Base-by-base conservation (phyloP, 1,139 yeast species). In the Candida glucosophila region DNA sequence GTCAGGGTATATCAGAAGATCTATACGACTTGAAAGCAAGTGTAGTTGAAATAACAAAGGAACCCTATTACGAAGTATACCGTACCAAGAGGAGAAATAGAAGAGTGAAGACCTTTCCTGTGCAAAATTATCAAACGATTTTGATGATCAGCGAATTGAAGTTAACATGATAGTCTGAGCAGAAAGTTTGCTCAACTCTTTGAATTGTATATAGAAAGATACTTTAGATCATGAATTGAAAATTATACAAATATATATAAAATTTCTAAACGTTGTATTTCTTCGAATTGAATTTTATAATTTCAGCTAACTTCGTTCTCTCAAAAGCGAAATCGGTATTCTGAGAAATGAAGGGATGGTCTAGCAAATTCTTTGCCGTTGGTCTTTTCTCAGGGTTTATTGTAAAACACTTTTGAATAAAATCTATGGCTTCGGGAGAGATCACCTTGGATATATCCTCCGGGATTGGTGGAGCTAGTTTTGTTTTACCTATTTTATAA, bases 401-500 rank as follows among this genome's bases (percentile, higher is more conserved):
- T 6, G 74, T 73, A 48, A 92, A 90, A 49, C 98, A 92, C 31
- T 62, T 52, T 36, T 76, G 76, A 31, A 92, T 57, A 37, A 90
- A 90, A 22, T 68, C 67, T 30, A 72, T 69, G 1, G 95, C 96
- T 6, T 58, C 69, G 4, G 45, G 44, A 4, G 86, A 72, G 28
- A 86, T 75, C 37, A 60, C 54, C 6, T 75, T 74, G 22, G 65
- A 52, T 2, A 92, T 79, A 36, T 86, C 95, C 13, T 79, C 86
- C 0, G 96, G 95, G 29, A 92, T 86, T 0, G 98, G 98, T 3
- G 98, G 98, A 0, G 96, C 93, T 31, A 65, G 73, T 50, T 74
- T 79, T 43, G 54, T 83, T 58, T 50, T 81, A 53, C 59, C 97
- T 69, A 57, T 79, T 67, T 73, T 70, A 41, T 77, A 80, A 28